phyloP scores from a whole-genome alignment of 169 alveolate species.

The Fabrea salina region DNA sequence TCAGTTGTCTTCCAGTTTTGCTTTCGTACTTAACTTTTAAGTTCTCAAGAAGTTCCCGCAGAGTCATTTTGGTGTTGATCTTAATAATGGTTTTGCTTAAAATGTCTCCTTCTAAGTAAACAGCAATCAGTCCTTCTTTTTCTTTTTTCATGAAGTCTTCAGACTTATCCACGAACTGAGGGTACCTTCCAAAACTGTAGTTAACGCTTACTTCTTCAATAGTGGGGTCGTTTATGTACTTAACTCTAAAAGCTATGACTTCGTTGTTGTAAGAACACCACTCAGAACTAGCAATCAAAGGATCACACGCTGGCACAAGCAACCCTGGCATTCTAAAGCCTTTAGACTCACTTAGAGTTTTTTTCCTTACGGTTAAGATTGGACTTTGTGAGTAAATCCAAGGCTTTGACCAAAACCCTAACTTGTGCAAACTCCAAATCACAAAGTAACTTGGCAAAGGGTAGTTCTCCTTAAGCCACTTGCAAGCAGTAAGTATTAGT shows the following conservation, averaged over 20 bases:
- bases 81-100: neutral
- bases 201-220: neutral
- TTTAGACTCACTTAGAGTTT: neutral
- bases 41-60: neutral
- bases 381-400: neutral
- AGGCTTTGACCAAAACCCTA: neutral
- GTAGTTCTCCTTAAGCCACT: neutral
- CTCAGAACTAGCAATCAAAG: neutral
- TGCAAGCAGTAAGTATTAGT: neutral
- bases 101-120: neutral
- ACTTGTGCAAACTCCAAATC: neutral
- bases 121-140: neutral
- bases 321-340: neutral
- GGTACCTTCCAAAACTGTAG: neutral
- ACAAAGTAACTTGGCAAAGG: neutral
- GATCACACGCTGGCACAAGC: neutral
- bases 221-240: neutral
- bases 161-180: neutral
- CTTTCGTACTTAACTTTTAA: neutral
- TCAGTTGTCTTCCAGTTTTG: neutral
- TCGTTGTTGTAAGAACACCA: neutral
- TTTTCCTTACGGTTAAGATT: neutral
- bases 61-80: neutral
- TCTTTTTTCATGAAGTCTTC: neutral
- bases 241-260: neutral